Conservation (phyloP, 1,284 basidiomycete species). For the Pyrrhoderma lamaoense region DNA sequence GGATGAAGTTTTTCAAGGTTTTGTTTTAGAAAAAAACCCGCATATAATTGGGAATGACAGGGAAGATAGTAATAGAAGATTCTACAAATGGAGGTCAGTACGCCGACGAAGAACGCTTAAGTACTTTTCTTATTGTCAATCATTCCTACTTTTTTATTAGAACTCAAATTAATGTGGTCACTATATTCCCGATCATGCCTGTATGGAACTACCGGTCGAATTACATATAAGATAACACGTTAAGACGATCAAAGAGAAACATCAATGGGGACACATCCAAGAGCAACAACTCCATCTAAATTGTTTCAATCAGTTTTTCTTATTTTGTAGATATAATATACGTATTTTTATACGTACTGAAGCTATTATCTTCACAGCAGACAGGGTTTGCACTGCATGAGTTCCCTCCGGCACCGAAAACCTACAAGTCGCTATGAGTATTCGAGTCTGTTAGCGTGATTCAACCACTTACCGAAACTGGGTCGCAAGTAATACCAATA, state of each 20-base stretch:
- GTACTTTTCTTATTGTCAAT: not conserved
- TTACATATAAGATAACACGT: too few relatives aligned
- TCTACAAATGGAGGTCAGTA: not conserved
- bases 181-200: not conserved
- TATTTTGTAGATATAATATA: not conserved
- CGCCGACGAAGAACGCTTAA: not conserved
- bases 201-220: too few relatives aligned
- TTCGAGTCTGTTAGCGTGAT: not conserved
- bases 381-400: constrained; percentile 8
- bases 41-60: not conserved
- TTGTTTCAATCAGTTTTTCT: not conserved
- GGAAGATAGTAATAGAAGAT: not conserved
- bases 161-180: not conserved
- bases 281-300: constrained; percentile 12
- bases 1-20: too few relatives aligned
- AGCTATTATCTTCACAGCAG: constrained; percentile 17
- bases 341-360: not conserved
- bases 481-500: constrained; percentile 13
- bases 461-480: constrained; percentile 13
- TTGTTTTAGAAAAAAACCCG: not conserved
- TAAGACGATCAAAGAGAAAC: constrained; percentile 4
- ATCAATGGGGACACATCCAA: constrained; percentile 15
- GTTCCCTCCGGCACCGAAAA: constrained; percentile 5
- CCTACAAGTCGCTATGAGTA: not conserved
- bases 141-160: not conserved